A percentile compares a stretch with the other conserved stretches of the same genome.
Conservation (phyloP, 2,329 filamentous ascomycete species). For the Epicoccum nigrum region DNA sequence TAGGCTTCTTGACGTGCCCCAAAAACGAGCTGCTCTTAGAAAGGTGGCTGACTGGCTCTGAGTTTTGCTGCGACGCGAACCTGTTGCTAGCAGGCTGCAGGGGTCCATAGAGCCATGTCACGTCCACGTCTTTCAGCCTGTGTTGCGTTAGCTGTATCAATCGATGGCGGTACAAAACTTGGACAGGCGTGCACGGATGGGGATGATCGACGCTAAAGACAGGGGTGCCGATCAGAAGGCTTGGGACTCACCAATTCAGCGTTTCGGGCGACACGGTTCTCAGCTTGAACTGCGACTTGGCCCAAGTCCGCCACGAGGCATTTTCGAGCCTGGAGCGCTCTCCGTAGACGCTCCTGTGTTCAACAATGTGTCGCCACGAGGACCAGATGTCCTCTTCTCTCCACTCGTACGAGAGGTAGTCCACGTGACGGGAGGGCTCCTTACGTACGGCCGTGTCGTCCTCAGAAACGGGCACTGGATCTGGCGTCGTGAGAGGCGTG, state of each 20-base stretch:
- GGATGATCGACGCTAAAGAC: slow-evolving; percentile 35
- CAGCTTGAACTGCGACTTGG: slow-evolving; percentile 86
- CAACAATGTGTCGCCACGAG: slow-evolving; percentile 92
- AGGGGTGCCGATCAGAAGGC: slow-evolving; percentile 31
- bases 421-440: slow-evolving; percentile 86
- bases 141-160: slow-evolving; percentile 39
- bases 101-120: slow-evolving; percentile 96
- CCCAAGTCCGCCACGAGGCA: slow-evolving; percentile 96
- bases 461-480: slow-evolving; percentile 63
- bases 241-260: slow-evolving; percentile 79
- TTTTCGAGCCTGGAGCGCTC: slow-evolving; percentile 88
- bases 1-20: slow-evolving; percentile 75
- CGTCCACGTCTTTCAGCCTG: slow-evolving; percentile 96
- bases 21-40: slow-evolving; percentile 71
- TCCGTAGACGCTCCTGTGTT: slow-evolving; percentile 76
- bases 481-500: slow-evolving; percentile 61
- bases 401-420: slow-evolving; percentile 93
- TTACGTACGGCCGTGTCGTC: slow-evolving; percentile 79
- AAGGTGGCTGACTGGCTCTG: slow-evolving; percentile 60
- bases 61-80: slow-evolving; percentile 55
- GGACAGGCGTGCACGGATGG: slow-evolving; percentile 30
- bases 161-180: slow-evolving; percentile 6
- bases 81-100: slow-evolving; percentile 74
- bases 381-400: slow-evolving; percentile 96
- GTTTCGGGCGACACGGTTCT: slow-evolving; percentile 89